Base-by-base conservation (phyloP, 1,139 yeast genomes). In the Sugiyamaella pinicola region DNA sequence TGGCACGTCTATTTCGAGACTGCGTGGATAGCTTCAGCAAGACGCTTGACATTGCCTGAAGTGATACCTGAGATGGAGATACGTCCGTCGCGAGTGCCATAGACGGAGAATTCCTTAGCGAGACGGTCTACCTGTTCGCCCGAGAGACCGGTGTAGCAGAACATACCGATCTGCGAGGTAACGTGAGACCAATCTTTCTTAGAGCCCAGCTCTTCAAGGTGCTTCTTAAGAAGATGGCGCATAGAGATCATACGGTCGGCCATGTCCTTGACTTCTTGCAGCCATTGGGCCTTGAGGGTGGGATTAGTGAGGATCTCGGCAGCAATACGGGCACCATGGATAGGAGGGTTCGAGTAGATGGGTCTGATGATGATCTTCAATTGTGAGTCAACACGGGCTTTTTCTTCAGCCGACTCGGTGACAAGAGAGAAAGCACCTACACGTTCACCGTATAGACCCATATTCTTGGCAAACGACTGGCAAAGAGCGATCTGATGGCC, bases 371-470 rank as follows among this genome's bases (percentile, higher is more conserved):
- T 75, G 64, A 81, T 83, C 69, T 85, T 82, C 67, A 93, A 76
- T 72, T 93, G 98, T 12, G 96, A 85, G 57, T 76, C 91, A 41
- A 73, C 70, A 44, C 69, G 64, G 42, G 70, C 71, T 58, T 73
- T 74, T 41, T 68, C 72, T 58, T 71, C 74, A 26, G 69, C 61
- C 49, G 69, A 59, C 21, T 58, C 72, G 42, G 69, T 62, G 28
- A 72, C 75, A 17, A 67, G 66, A 68, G 55, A 88, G 78, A 93
- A 81, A 17, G 96, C 95, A 59, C 99, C 99, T 45, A 85, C 91
- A 75, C 99, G 86, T 76, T 93, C 98, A 69, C 99, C 99, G 69
- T 93, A 93, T 83, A 93, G 86, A 61, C 99, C 99, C 71, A 87
- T 86, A 74, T 93, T 93, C 74, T 93, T 93, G 53, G 98, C 96